Evolutionary conservation across 108 stramenopile genomes (phyloP).

Genomic region (Nitzschia inconspicua): DNA sequence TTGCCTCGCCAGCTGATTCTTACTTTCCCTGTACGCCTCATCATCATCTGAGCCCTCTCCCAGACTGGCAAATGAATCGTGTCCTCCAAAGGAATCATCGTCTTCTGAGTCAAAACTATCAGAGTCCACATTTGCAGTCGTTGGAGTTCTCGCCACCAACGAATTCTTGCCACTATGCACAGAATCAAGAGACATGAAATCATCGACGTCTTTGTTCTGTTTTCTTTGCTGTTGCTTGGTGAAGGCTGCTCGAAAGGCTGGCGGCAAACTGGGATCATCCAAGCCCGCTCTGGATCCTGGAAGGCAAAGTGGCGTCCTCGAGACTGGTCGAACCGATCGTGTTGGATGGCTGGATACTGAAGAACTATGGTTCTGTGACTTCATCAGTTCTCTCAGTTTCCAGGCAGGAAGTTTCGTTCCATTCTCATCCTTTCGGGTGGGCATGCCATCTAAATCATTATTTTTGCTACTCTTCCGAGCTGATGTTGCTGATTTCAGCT

Average conservation of each 20-base stretch:
- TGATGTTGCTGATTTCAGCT: too few relatives aligned
- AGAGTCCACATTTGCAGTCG: background rate
- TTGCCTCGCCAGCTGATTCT: slow-evolving; percentile 28
- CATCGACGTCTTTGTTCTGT: slow-evolving; percentile 12
- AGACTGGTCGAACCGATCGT: slow-evolving; percentile 1
- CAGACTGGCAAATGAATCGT: background rate
- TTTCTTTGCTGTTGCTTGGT: slow-evolving; percentile 10
- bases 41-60: slow-evolving; percentile 13
- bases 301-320: background rate
- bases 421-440: too few relatives aligned
- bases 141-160: background rate
- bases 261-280: slow-evolving; percentile 21
- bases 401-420: slow-evolving; percentile 29
- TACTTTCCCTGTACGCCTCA: slow-evolving; percentile 34
- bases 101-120: slow-evolving; percentile 1
- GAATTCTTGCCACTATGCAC: slow-evolving; percentile 14
- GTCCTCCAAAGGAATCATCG: background rate
- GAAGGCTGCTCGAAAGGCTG: slow-evolving; percentile 26
- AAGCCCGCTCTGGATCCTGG: too few relatives aligned
- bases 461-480: too few relatives aligned
- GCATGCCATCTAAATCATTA: too few relatives aligned
- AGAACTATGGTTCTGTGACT: background rate
- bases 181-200: slow-evolving; percentile 22
- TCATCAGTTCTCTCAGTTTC: slow-evolving; percentile 30
- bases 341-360: background rate